A percentile compares a stretch with the other conserved stretches of the same genome.
Evolutionary conservation across 345 rosid genomes (phyloP).

Genomic region (Carallia brachiata): DNA sequence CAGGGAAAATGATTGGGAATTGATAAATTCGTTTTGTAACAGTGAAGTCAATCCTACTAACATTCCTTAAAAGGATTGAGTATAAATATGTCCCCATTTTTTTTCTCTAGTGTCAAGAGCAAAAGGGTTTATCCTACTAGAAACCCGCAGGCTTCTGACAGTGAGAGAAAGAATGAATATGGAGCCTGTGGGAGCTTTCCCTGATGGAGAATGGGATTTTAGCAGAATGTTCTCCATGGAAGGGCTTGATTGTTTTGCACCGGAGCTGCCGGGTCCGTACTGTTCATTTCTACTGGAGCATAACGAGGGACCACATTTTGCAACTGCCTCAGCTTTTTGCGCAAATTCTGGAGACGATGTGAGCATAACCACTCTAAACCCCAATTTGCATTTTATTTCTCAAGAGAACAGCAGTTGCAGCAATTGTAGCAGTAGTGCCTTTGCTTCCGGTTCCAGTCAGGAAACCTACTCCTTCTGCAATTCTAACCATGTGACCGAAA

Average conservation of each 20-base stretch:
- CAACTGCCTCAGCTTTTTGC: conserved; percentile 18
- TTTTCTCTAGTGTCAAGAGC: conserved; percentile 25
- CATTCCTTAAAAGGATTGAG: conserved; percentile 20
- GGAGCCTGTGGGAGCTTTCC: conserved; percentile 44
- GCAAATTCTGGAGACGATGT: conserved; percentile 26
- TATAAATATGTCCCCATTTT: conserved; percentile 34
- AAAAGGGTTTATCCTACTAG: not conserved
- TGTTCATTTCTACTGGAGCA: conserved; percentile 27
- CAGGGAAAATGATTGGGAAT: conserved; percentile 30
- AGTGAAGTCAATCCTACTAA: conserved; percentile 42
- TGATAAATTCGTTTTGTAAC: conserved; percentile 10
- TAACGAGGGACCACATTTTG: conserved; percentile 14
- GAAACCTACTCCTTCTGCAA: conserved; percentile 21
- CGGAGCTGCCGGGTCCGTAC: conserved; percentile 25
- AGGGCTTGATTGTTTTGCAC: conserved; percentile 29
- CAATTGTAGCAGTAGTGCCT: conserved; percentile 18
- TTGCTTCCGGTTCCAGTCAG: conserved; percentile 20
- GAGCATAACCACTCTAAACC: conserved; percentile 18
- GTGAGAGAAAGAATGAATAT: conserved; percentile 12
- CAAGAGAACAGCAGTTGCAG: conserved; percentile 32
- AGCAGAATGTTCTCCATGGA: conserved; percentile 34
- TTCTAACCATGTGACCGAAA: conserved; percentile 18
- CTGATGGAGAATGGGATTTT: conserved; percentile 52
- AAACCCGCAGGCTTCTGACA: not conserved
- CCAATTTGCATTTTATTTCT: conserved; percentile 23